Conservation (phyloP, 2,329 filamentous ascomycete species). For the Colletotrichum simmondsii region DNA sequence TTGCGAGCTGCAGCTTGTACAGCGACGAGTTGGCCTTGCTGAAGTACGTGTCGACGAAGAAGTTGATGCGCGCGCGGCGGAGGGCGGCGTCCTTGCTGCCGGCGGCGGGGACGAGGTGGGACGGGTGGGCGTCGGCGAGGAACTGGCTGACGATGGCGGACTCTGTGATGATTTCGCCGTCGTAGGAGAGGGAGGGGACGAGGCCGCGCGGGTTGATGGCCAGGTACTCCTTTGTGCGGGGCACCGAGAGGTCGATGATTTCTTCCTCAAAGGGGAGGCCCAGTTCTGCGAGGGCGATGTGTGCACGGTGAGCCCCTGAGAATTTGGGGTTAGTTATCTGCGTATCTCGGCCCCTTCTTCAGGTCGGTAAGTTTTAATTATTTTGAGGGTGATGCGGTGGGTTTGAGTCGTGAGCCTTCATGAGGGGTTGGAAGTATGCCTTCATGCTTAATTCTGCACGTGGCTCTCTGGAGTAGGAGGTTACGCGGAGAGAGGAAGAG, state of each 20-base stretch:
- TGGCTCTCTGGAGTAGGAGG: not conserved
- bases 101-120: slow-evolving; percentile 70
- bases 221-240: slow-evolving; percentile 79
- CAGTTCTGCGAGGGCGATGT: slow-evolving; percentile 77
- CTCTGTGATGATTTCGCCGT: slow-evolving; percentile 76
- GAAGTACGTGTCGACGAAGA: slow-evolving; percentile 79
- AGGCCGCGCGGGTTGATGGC: slow-evolving; percentile 82
- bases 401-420: too few relatives aligned
- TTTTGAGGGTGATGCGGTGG: too few relatives aligned
- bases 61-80: slow-evolving; percentile 71
- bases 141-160: slow-evolving; percentile 80
- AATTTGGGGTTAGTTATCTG: not conserved
- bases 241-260: slow-evolving; percentile 75
- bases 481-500: not conserved
- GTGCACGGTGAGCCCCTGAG: slow-evolving; percentile 75
- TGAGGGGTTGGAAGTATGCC: too few relatives aligned
- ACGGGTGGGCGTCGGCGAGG: slow-evolving; percentile 75
- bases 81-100: slow-evolving; percentile 66
- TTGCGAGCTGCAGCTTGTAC: slow-evolving; percentile 58
- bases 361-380: too few relatives aligned
- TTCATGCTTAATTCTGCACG: not conserved
- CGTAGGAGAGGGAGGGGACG: slow-evolving; percentile 76
- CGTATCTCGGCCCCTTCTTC: not conserved
- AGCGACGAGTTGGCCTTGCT: slow-evolving; percentile 66
- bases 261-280: slow-evolving; percentile 75